Evolutionary conservation across 768 basidiomycete genomes (phyloP).

Genomic region (Clathrus columnatus): DNA sequence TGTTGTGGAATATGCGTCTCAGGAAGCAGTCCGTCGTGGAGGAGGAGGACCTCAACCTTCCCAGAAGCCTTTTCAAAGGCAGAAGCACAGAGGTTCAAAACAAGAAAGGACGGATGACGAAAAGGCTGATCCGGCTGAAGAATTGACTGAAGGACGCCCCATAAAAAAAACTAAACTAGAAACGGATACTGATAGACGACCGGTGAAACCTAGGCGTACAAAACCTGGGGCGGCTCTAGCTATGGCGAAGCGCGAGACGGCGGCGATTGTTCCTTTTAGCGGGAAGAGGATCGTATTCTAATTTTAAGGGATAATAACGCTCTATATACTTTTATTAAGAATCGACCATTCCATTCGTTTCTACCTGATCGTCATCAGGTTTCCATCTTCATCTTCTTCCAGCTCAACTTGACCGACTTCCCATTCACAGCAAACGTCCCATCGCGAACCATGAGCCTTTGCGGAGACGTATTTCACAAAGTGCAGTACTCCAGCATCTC

Average conservation of each 20-base stretch:
- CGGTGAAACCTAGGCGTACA: constrained; percentile 26
- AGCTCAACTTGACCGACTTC: constrained; percentile 77
- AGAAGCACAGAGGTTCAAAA: constrained; percentile 3
- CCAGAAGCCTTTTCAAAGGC: constrained; percentile 13
- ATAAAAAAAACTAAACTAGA: constrained; percentile 17
- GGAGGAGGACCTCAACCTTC: constrained; percentile 25
- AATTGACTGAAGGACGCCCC: constrained; percentile 14
- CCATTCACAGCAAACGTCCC: constrained; percentile 91
- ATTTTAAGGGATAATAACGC: too few species aligned
- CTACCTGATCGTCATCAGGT: not conserved
- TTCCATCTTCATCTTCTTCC: constrained; percentile 39
- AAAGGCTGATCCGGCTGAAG: constrained; percentile 10
- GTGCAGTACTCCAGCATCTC: constrained; percentile 88
- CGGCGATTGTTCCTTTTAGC: constrained; percentile 57
- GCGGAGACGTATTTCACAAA: constrained; percentile 95
- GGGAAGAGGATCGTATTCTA: constrained; percentile 65
- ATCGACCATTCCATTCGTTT: not conserved
- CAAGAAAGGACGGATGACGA: not conserved
- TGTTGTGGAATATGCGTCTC: constrained; percentile 81
- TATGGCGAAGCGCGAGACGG: constrained; percentile 64
- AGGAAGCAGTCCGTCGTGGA: constrained; percentile 83
- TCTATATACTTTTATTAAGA: too few species aligned
- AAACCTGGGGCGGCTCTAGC: constrained; percentile 78
- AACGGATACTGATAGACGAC: constrained; percentile 8
- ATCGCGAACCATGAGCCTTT: constrained; percentile 80